phyloP scores from a whole-genome alignment of 495 filamentous ascomycete species.

The Trichoderma orchidacearum region DNA sequence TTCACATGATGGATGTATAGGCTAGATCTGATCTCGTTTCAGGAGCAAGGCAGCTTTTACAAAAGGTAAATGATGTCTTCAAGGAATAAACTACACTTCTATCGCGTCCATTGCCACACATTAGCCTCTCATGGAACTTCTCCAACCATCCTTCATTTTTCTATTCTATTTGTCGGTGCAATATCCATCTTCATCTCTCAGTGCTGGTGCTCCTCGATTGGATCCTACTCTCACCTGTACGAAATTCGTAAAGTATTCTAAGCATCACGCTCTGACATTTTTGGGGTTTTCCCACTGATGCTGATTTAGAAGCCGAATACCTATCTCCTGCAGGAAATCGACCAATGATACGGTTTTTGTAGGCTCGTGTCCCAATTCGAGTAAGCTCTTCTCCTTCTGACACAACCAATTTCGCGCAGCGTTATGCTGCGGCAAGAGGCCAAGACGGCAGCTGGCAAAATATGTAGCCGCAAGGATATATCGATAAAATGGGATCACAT shows the following conservation, averaged over 20 bases:
- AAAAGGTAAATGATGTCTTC: not conserved
- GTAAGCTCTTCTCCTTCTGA: not conserved
- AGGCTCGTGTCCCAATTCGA: not conserved
- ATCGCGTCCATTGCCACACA: not conserved
- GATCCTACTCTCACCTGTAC: too few relatives aligned
- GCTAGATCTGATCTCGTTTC: not conserved
- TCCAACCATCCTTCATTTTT: too few relatives aligned
- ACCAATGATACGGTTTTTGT: not conserved
- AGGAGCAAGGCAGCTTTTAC: not conserved
- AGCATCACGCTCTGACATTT: too few relatives aligned
- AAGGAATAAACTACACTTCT: too few relatives aligned
- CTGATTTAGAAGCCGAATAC: not conserved
- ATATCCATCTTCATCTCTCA: too few relatives aligned
- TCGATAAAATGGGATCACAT: not conserved
- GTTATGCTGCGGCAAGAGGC: not conserved
- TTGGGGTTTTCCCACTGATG: not conserved
- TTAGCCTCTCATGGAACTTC: too few relatives aligned
- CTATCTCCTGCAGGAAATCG: not conserved
- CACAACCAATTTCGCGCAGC: not conserved
- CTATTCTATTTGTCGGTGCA: too few relatives aligned
- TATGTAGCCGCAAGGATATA: not conserved
- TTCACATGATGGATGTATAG: not conserved
- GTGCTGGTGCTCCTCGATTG: too few relatives aligned
- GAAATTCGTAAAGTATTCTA: too few relatives aligned
- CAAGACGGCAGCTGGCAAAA: not conserved